Base-by-base conservation (phyloP, 2,329 filamentous ascomycete genomes). In the Sporothrix schenckii region DNA sequence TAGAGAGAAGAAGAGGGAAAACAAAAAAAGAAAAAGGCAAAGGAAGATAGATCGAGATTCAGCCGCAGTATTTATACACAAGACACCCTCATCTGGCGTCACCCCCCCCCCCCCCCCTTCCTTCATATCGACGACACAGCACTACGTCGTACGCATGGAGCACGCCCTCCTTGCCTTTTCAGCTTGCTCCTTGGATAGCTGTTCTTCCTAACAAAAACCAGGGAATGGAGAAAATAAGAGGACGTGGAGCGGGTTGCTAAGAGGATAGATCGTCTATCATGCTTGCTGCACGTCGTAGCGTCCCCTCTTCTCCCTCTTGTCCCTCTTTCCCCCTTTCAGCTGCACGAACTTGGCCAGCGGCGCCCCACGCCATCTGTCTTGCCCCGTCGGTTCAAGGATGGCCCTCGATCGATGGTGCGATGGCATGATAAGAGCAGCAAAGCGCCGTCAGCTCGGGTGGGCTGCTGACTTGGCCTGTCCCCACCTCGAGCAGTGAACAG, bases 61-160 rank as follows among this genome's bases (percentile, higher is more conserved):
- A 9, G 34, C 34, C 34, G 6, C 34, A 34, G 34, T 70, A 67
- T 70, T 66, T 70, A 66, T 66, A 70, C 39, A 58, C 27, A n/a
- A 4, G 2, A 4, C 21, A n/a, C 6, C 4, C 21, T 60, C 50
- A 50, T 11, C 27, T 54, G 21, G 50, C 24, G 24, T 24, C 24
- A 24, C 1, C 24, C 24, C 24, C 1, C 24, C 24, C 24, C 24
- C 24, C 24, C 24, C 24, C 24, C 24, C 47, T 6, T 10, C 27
- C 4, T 34, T 16, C 24, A 6, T 21, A 30, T 50, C 60, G 49
- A 30, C 66, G 21, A 49, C 13, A 44, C 24, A 24, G 24, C 24
- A 24, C 24, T 24, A 24, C 24, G 2, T 24, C 24, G 24, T 24
- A 24, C 24, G 2, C 24, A 24, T 24, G 24, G 1, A 24, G 24